These are phyloP conservation scores for Dothideomycetes sp. DNA, from an alignment of 2,329 filamentous ascomycete species.

Conservation along the genomic window DNA sequence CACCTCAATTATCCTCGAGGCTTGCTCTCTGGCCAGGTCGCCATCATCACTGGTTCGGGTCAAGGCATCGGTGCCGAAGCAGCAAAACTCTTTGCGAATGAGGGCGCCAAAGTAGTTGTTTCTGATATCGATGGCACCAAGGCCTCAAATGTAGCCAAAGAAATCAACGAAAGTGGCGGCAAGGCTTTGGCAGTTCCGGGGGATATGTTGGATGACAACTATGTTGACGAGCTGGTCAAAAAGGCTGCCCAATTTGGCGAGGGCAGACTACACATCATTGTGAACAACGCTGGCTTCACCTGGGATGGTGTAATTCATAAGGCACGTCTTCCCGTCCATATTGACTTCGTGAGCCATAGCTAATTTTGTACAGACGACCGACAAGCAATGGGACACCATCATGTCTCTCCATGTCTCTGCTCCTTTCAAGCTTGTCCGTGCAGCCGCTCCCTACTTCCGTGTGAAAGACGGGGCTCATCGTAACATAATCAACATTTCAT, in stretches of 20 bases:
- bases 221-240: constrained; percentile 63
- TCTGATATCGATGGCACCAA: constrained; percentile 74
- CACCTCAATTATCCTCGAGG: constrained; percentile 79
- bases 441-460: constrained; percentile 76
- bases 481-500: constrained; percentile 74
- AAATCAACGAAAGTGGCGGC: constrained; percentile 59
- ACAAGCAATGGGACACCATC: constrained; percentile 89
- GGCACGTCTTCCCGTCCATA: constrained; percentile 27
- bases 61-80: constrained; percentile 85
- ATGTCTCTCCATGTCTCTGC: constrained; percentile 74
- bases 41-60: constrained; percentile 78
- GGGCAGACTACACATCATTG: constrained; percentile 83
- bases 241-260: constrained; percentile 69
- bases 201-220: constrained; percentile 63
- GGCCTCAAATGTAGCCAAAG: constrained; percentile 55
- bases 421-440: constrained; percentile 73
- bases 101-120: constrained; percentile 76
- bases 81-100: constrained; percentile 73
- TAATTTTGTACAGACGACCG: constrained; percentile 50
- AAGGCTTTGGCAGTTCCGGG: constrained; percentile 65
- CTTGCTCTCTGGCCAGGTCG: constrained; percentile 68
- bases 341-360: background rate
- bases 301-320: constrained; percentile 93
- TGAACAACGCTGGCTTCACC: constrained; percentile 87
- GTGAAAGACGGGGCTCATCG: constrained; percentile 73